These are phyloP conservation scores for Brachypodium distachyon DNA, from an alignment of 202 grass and related monocot species.

Conservation along the genomic window DNA sequence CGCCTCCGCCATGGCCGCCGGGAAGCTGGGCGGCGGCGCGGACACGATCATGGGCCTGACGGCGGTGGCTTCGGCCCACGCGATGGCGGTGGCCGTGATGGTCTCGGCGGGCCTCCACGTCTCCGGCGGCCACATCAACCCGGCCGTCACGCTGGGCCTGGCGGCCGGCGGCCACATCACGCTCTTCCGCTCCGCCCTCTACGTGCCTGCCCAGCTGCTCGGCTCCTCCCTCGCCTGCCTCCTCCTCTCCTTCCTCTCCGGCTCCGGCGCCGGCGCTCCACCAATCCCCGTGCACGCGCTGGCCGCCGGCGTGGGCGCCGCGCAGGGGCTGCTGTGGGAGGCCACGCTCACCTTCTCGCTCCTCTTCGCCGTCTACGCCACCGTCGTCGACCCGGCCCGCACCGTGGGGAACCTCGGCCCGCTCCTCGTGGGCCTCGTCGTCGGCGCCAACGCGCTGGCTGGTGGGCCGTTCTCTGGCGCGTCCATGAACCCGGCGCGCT, in stretches of 20 bases:
- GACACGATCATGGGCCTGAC: conserved; percentile 62
- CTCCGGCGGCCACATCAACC: conserved; percentile 85
- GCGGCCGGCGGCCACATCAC: conserved; percentile 63
- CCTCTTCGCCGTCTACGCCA: conserved; percentile 75
- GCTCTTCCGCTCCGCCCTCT: conserved; percentile 60
- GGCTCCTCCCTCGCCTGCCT: conserved; percentile 50
- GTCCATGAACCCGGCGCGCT: conserved; percentile 87
- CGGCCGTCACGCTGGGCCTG: conserved; percentile 69
- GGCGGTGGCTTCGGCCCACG: conserved; percentile 65
- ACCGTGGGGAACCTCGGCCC: conserved; percentile 27
- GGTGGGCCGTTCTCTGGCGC: conserved; percentile 68
- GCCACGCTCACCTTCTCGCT: conserved; percentile 80
- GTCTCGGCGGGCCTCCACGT: conserved; percentile 77
- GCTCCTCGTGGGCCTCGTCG: conserved; percentile 57
- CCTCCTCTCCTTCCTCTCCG: conserved; percentile 63
- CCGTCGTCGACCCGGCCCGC: conserved; percentile 55
- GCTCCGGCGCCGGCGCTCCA: conserved; percentile 14
- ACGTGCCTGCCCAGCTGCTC: conserved; percentile 53
- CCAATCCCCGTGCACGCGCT: conserved; percentile 49
- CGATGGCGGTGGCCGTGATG: conserved; percentile 62
- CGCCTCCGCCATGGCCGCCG: conserved; percentile 56
- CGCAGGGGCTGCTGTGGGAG: conserved; percentile 66
- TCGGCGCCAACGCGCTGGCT: conserved; percentile 73
- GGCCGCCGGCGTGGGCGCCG: conserved; percentile 25
- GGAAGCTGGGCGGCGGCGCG: conserved; percentile 47